These are phyloP conservation scores for Tulasnella sp. DNA, from an alignment of 768 basidiomycete species.

Conservation along the genomic window DNA sequence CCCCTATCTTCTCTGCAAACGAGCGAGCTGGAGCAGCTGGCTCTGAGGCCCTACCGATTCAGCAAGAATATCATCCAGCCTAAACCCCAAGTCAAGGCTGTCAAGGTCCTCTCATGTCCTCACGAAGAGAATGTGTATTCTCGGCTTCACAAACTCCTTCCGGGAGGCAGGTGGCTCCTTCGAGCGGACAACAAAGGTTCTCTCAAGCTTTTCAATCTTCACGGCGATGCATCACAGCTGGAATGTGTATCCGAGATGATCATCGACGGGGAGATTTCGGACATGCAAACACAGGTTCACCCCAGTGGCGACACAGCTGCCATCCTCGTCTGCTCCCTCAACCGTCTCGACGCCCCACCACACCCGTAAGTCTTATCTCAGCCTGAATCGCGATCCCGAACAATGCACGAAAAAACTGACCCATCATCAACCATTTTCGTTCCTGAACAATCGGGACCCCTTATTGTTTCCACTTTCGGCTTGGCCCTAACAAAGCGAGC, in stretches of 20 bases:
- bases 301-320: background rate
- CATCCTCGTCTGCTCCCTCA: conserved; percentile 9
- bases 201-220: background rate
- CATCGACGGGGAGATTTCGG: conserved; percentile 3
- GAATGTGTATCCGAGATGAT: background rate
- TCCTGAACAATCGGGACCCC: background rate
- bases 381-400: conserved; percentile 4
- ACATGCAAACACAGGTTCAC: background rate
- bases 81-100: conserved; percentile 3
- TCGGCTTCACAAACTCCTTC: background rate
- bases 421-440: background rate
- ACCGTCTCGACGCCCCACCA: background rate
- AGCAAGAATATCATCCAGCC: background rate
- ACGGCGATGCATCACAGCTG: background rate
- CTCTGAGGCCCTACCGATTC: conserved; percentile 1
- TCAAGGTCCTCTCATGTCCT: background rate
- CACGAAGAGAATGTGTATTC: background rate
- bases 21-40: background rate
- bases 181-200: conserved; percentile 2
- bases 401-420: background rate
- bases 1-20: background rate
- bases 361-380: background rate
- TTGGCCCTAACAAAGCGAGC: background rate
- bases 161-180: conserved; percentile 5
- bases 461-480: background rate